Evolutionary conservation across 2,329 filamentous ascomycete genomes (phyloP).

Genomic region (Thermoascus crustaceus): DNA sequence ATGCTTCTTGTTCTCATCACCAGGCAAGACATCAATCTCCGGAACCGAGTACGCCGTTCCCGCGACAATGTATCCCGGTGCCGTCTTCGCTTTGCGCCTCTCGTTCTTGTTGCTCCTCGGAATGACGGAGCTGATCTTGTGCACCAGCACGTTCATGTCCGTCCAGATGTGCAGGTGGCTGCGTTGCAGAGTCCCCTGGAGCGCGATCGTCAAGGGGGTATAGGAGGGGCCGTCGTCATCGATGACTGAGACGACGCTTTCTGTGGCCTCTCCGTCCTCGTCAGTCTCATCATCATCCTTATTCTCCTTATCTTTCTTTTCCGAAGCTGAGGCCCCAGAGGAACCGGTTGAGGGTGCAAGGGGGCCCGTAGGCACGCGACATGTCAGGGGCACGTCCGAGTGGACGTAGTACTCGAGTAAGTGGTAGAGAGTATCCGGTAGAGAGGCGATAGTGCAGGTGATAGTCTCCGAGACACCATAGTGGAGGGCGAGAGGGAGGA

Average conservation of each 20-base stretch:
- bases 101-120: slow-evolving; percentile 41
- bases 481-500: slow-evolving; percentile 68
- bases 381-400: slow-evolving; percentile 86
- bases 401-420: slow-evolving; percentile 83
- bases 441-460: slow-evolving; percentile 43
- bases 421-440: slow-evolving; percentile 49
- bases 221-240: slow-evolving; percentile 26
- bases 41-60: slow-evolving; percentile 80
- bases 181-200: slow-evolving; percentile 80
- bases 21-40: slow-evolving; percentile 48
- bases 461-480: slow-evolving; percentile 67
- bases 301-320: slow-evolving; percentile 28
- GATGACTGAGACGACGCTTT: slow-evolving; percentile 12
- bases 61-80: slow-evolving; percentile 73
- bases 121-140: slow-evolving; percentile 36
- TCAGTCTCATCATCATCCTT: slow-evolving; percentile 40
- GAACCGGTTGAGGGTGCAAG: slow-evolving; percentile 26
- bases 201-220: slow-evolving; percentile 77
- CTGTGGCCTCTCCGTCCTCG: slow-evolving; percentile 35
- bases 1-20: too few species aligned
- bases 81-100: slow-evolving; percentile 24
- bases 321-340: slow-evolving; percentile 19
- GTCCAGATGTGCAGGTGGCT: slow-evolving; percentile 88
- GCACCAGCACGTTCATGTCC: slow-evolving; percentile 80
- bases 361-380: slow-evolving; percentile 77